These are phyloP conservation scores for Fremontodendron californicum DNA, from an alignment of 345 rosid species.

Conservation along the genomic window DNA sequence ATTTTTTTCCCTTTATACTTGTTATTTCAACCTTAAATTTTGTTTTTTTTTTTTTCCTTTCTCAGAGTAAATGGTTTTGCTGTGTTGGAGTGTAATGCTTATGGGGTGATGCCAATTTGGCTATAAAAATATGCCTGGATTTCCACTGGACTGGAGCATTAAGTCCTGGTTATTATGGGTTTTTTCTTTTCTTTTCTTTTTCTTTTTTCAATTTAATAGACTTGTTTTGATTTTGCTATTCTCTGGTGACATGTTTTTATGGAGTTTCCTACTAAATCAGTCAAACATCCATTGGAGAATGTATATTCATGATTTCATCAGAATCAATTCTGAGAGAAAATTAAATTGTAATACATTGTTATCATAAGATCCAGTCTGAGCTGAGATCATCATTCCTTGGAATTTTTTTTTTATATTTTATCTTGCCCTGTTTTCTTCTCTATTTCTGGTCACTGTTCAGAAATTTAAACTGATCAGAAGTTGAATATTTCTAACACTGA, in stretches of 20 bases:
- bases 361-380: no score
- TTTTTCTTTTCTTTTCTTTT: not conserved
- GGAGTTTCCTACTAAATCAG: not conserved
- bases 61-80: slow-evolving; percentile 8
- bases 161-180: no score
- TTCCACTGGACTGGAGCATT: not conserved
- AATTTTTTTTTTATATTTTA: no score
- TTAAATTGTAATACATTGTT: no score
- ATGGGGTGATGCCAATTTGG: not conserved
- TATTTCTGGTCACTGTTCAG: no score
- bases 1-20: not conserved
- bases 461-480: no score
- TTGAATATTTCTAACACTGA: no score
- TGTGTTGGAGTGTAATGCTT: not conserved
- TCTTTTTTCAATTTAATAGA: not conserved
- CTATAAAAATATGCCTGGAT: not conserved
- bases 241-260: not conserved
- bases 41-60: no score
- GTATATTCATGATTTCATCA: not conserved
- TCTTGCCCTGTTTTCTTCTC: no score
- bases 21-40: not conserved
- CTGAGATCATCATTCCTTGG: no score
- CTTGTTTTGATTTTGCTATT: no score
- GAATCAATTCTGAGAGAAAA: no score
- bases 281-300: not conserved